Conservation (phyloP, 2,329 filamentous ascomycete species). For the Diplodia corticola region DNA sequence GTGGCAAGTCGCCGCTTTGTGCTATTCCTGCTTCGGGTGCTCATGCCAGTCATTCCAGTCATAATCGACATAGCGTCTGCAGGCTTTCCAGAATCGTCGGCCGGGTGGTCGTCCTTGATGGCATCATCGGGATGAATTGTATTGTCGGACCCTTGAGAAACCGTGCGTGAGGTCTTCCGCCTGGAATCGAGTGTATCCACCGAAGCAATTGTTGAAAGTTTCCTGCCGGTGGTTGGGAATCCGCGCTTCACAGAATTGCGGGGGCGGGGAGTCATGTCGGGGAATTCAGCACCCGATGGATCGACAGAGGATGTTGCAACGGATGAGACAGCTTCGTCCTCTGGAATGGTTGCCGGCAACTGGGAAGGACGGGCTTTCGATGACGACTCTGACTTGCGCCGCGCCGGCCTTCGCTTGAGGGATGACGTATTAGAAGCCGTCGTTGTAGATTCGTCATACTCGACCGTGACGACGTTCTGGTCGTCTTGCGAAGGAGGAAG, state of each 20-base stretch:
- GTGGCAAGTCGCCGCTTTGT: conserved; percentile 74
- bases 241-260: conserved; percentile 40
- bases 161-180: conserved; percentile 1
- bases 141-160: conserved; percentile 16
- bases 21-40: conserved; percentile 47
- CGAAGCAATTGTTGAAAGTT: conserved; percentile 60
- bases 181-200: conserved; percentile 53
- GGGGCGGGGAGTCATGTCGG: conserved; percentile 32
- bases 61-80: conserved; percentile 14
- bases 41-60: conserved; percentile 16
- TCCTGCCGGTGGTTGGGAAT: conserved; percentile 56
- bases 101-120: neutral
- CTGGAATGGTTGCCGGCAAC: conserved; percentile 27
- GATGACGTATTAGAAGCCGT: conserved; percentile 1
- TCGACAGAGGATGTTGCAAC: conserved; percentile 40
- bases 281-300: conserved; percentile 33
- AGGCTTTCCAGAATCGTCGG: conserved; percentile 6
- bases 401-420: conserved; percentile 42
- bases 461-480: conserved; percentile 24
- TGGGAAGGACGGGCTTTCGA: conserved; percentile 41
- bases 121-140: conserved; percentile 25
- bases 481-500: conserved; percentile 30
- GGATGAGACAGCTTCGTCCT: conserved; percentile 34
- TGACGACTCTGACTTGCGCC: conserved; percentile 41
- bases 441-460: conserved; percentile 16